Conservation (phyloP, 257 asterid species). For the Fraxinus americana region DNA sequence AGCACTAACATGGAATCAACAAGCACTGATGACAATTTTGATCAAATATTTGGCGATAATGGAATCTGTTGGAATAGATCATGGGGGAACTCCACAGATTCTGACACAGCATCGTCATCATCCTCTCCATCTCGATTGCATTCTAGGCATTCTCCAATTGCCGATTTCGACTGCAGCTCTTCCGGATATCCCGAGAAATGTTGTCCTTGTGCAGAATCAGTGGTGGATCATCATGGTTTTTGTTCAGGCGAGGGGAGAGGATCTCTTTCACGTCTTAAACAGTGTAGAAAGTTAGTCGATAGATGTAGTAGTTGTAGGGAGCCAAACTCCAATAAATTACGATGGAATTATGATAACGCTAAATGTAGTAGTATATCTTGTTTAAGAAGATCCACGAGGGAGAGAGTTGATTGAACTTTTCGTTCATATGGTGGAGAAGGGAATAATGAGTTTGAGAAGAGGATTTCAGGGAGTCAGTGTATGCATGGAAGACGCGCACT, state of each 20-base stretch:
- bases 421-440: conserved; percentile 16
- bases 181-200: conserved; percentile 30
- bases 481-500: conserved; percentile 15
- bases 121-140: conserved; percentile 58
- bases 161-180: conserved; percentile 47
- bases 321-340: conserved; percentile 47
- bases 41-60: conserved; percentile 43
- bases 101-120: conserved; percentile 63
- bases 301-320: conserved; percentile 49
- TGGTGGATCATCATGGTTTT: conserved; percentile 25
- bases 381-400: conserved; percentile 44
- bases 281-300: conserved; percentile 38
- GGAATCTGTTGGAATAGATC: conserved; percentile 34
- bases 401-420: conserved; percentile 21
- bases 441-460: conserved; percentile 29
- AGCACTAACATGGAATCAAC: conserved; percentile 57
- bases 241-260: conserved; percentile 30
- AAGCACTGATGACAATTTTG: conserved; percentile 54
- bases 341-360: conserved; percentile 31
- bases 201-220: conserved; percentile 28
- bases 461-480: conserved; percentile 31
- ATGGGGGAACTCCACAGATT: conserved; percentile 56
- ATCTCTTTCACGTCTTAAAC: conserved; percentile 31
- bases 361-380: conserved; percentile 33
- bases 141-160: conserved; percentile 43